A percentile compares a stretch with the other conserved stretches of the same genome.
These are phyloP conservation scores for Botryotinia calthae DNA, from an alignment of 2,329 filamentous ascomycete species.

Conservation along the genomic window DNA sequence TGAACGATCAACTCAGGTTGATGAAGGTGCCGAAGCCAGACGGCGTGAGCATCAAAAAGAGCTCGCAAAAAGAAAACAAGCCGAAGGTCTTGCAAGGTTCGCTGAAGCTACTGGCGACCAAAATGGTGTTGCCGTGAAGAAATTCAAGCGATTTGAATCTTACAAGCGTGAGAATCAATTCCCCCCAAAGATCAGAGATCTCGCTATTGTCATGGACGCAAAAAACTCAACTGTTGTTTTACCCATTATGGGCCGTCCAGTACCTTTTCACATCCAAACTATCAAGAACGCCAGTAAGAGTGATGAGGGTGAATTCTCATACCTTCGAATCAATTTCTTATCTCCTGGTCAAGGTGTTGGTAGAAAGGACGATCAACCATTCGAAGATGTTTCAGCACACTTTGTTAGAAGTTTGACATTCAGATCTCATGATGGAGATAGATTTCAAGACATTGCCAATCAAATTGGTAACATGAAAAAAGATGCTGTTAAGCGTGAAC, in stretches of 20 bases:
- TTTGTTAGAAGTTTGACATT: slow-evolving; percentile 96
- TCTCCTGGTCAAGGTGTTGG: slow-evolving; percentile 97
- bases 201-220: slow-evolving; percentile 84
- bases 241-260: slow-evolving; percentile 94
- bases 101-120: slow-evolving; percentile 79
- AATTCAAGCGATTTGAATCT: slow-evolving; percentile 98
- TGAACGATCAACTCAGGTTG: slow-evolving; percentile 81
- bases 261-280: slow-evolving; percentile 96
- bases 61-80: slow-evolving; percentile 81
- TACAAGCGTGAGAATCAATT: slow-evolving; percentile 98
- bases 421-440: slow-evolving; percentile 81
- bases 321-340: slow-evolving; percentile 93
- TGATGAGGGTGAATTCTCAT: slow-evolving; percentile 91
- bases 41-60: slow-evolving; percentile 92
- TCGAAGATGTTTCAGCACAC: slow-evolving; percentile 92
- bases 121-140: slow-evolving; percentile 92
- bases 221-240: slow-evolving; percentile 90
- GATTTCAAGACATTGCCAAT: slow-evolving; percentile 85
- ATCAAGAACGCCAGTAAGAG: slow-evolving; percentile 99
- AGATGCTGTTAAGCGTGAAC: slow-evolving; percentile 84
- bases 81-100: slow-evolving; percentile 81
- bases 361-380: slow-evolving; percentile 94
- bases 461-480: slow-evolving; percentile 97
- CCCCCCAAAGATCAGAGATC: slow-evolving; percentile 74
- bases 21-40: slow-evolving; percentile 84